Conservation (phyloP, 208 protist species). For the Zelonia costaricensis region DNA sequence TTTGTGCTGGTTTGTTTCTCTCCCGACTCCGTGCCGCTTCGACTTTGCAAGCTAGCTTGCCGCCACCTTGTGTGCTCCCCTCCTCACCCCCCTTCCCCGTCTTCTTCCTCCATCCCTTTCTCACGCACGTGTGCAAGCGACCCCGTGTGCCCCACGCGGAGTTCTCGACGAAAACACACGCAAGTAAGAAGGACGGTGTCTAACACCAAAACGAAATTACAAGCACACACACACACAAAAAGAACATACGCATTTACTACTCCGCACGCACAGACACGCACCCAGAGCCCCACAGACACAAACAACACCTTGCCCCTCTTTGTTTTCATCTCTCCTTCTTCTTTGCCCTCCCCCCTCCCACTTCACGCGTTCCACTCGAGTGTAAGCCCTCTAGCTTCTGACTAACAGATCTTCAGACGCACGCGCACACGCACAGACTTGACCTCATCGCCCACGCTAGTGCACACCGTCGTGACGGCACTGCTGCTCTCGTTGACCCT, state of each 20-base stretch:
- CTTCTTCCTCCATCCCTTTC: neutral
- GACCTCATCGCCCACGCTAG: no score
- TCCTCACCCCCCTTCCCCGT: neutral
- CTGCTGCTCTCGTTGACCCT: no score
- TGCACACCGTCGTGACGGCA: no score
- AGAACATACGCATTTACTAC: neutral
- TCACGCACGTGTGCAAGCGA: neutral
- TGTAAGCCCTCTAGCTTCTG: no score
- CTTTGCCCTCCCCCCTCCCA: neutral
- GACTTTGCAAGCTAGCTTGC: no score
- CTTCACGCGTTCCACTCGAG: no score
- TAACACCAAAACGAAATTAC: neutral
- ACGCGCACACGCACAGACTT: no score
- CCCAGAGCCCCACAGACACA: no score
- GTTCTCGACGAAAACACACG: neutral
- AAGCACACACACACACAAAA: neutral
- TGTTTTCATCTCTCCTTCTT: neutral
- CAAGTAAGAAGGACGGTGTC: neutral
- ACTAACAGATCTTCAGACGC: no score
- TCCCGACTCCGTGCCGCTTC: no score
- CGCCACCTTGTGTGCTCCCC: neutral
- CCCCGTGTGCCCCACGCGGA: neutral
- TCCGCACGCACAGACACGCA: no score
- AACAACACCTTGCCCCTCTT: neutral
- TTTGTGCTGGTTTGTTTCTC: no score